phyloP scores from a whole-genome alignment of 2,329 filamentous ascomycete genomes.

The Xylariaceae sp. region DNA sequence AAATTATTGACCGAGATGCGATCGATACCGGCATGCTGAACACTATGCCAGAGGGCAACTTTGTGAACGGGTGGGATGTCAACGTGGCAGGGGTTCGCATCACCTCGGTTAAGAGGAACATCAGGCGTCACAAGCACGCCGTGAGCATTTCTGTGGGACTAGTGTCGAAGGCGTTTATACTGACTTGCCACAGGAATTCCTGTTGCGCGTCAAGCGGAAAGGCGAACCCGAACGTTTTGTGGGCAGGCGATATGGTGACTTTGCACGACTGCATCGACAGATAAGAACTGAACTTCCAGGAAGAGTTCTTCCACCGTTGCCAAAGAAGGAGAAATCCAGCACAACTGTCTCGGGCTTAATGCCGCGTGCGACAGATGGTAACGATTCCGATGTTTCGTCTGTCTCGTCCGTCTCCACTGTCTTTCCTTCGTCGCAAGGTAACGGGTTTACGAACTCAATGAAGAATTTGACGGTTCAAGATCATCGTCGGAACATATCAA shows the following conservation, averaged over 20 bases:
- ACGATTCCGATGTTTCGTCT: constrained; percentile 78
- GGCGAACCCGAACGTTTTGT: constrained; percentile 78
- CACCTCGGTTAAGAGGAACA: constrained; percentile 78
- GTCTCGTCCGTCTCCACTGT: constrained; percentile 79
- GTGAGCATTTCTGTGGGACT: constrained; percentile 51
- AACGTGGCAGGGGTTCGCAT: constrained; percentile 90
- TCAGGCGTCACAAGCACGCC: constrained; percentile 89
- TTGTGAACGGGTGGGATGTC: constrained; percentile 94
- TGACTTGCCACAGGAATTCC: constrained; percentile 68
- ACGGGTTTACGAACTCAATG: constrained; percentile 37
- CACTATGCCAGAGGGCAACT: constrained; percentile 87
- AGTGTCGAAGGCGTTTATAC: neutral
- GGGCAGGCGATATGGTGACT: constrained; percentile 86
- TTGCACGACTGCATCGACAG: constrained; percentile 75
- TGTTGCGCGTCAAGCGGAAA: constrained; percentile 81
- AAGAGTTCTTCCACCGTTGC: constrained; percentile 82
- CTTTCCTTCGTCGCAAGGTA: constrained; percentile 33
- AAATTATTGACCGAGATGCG: constrained; percentile 90
- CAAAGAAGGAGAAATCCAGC: constrained; percentile 87
- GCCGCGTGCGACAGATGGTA: constrained; percentile 51
- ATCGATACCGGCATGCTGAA: constrained; percentile 88
- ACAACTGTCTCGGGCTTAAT: constrained; percentile 65
- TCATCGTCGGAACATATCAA: constrained; percentile 43
- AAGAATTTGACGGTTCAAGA: constrained; percentile 49
- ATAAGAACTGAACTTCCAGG: constrained; percentile 86